A percentile compares a stretch with the other conserved stretches of the same genome.
These are phyloP conservation scores for Geranium brycei DNA, from an alignment of 345 rosid genomes.

Conservation along the genomic window DNA sequence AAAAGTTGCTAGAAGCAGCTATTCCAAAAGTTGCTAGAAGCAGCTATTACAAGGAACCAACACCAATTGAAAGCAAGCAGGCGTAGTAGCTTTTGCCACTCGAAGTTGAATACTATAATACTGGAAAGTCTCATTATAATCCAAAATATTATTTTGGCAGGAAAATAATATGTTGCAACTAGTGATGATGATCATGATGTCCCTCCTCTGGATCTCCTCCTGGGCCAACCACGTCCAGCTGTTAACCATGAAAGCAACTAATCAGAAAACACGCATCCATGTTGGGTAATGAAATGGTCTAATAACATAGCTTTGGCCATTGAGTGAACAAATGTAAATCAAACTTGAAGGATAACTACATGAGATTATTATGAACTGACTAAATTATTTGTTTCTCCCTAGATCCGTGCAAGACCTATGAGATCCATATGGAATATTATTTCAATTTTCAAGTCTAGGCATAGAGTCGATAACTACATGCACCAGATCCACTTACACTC, in stretches of 20 bases:
- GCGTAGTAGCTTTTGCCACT: slow-evolving; percentile 12
- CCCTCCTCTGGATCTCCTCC: slow-evolving; percentile 79
- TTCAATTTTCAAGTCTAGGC: neutral
- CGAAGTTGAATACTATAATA: slow-evolving; percentile 16
- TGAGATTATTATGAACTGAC: too few species aligned
- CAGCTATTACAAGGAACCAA: slow-evolving; percentile 18
- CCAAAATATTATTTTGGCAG: slow-evolving; percentile 20
- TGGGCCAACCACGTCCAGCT: slow-evolving; percentile 89
- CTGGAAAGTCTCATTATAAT: slow-evolving; percentile 29
- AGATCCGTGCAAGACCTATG: too few species aligned
- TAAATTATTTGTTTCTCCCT: too few species aligned
- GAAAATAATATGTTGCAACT: slow-evolving; percentile 16
- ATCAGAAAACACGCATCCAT: slow-evolving; percentile 7
- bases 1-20: slow-evolving; percentile 10
- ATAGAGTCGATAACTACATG: too few species aligned
- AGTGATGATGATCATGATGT: slow-evolving; percentile 36
- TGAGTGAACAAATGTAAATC: too few species aligned
- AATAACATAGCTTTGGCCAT: neutral
- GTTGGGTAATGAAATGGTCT: neutral
- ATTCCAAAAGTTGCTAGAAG: slow-evolving; percentile 13
- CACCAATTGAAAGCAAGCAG: slow-evolving; percentile 16
- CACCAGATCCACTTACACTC: too few species aligned
- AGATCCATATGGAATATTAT: neutral
- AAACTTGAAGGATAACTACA: too few species aligned
- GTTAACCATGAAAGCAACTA: slow-evolving; percentile 5